These are phyloP conservation scores for Spergularia marina DNA, from an alignment of 148 eudicot species.

Conservation along the genomic window DNA sequence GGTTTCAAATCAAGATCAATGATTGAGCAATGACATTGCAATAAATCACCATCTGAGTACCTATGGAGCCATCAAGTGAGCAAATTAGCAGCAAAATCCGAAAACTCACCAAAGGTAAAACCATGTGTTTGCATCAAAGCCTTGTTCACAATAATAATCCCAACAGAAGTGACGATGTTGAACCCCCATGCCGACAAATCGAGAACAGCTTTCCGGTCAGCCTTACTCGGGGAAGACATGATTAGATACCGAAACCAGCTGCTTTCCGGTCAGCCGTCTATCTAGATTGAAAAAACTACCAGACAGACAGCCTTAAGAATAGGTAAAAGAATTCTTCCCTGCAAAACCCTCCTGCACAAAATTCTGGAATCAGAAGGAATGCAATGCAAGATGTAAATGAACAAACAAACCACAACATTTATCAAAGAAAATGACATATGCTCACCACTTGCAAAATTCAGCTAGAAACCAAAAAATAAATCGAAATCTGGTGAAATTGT, in stretches of 20 bases:
- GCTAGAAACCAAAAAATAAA: background rate
- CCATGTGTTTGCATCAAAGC: slow-evolving; percentile 22
- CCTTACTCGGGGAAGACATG: slow-evolving; percentile 21
- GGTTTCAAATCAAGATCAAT: background rate
- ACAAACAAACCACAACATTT: background rate
- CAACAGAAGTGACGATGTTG: slow-evolving; percentile 21
- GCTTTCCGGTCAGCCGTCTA: background rate
- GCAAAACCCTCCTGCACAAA: slow-evolving; percentile 2
- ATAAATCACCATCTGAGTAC: background rate
- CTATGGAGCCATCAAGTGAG: background rate
- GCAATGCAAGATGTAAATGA: background rate
- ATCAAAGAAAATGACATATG: background rate
- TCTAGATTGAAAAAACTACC: slow-evolving; percentile 5
- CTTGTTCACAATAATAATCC: slow-evolving; percentile 18
- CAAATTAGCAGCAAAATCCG: background rate
- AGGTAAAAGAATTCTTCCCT: background rate
- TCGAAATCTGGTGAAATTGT: background rate
- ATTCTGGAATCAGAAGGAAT: background rate
- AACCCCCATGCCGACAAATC: slow-evolving; percentile 22
- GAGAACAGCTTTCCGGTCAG: slow-evolving; percentile 17
- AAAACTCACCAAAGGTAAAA: slow-evolving; percentile 20
- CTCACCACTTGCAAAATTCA: background rate
- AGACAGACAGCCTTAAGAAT: background rate
- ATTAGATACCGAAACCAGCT: background rate
- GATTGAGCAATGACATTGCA: background rate